Base-by-base conservation (phyloP, 768 basidiomycete species). In the Kwoniella heveanensis region DNA sequence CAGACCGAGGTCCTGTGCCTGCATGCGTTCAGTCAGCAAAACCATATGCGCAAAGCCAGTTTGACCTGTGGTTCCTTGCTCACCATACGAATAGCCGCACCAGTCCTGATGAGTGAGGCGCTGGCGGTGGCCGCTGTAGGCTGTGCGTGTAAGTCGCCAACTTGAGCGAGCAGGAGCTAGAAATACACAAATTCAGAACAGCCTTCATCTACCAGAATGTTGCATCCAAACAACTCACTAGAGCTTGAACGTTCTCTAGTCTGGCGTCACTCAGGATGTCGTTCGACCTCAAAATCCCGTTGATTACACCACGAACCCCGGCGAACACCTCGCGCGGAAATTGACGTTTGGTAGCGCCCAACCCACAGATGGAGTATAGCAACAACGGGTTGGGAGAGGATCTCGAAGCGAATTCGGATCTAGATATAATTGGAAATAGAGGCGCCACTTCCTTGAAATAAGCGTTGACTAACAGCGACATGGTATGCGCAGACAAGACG, bases 1-100 rank as follows among this genome's bases (percentile, higher is more conserved):
- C 54, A 99, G 81, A 2, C 96, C 96, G 27, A 99, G 84, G 77
- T 98, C 95, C 82, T 99, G 96, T 3, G 95, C 96, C 93, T 92
- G 67, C 27, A 66, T 24, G 4, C 0, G 22, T 10, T 15, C 49
- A 56, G 54, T 60, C 15, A 63, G 63, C 70, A 68, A 13, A n/a
- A n/a, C n/a, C n/a, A n/a, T n/a, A n/a, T n/a, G n/a, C n/a, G n/a
- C n/a, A n/a, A n/a, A n/a, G n/a, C n/a, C n/a, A n/a, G n/a, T n/a
- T n/a, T n/a, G n/a, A 44, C 10, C 19, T 17, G 17, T 9, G 4
- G 15, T 44, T 60, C 56, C 57, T 9, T 60, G 81, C 87, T 70
- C 62, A 90, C 89, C 95, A 97, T 92, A 71, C 93, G 85, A 67
- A 94, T 88, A n/a, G 91, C 76, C 26, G 87, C 84, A n/a, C 91